Percentiles rank a stretch among this genome's conserved stretches.
phyloP scores from a whole-genome alignment of 495 filamentous ascomycete species.

The Cairneyella variabilis region DNA sequence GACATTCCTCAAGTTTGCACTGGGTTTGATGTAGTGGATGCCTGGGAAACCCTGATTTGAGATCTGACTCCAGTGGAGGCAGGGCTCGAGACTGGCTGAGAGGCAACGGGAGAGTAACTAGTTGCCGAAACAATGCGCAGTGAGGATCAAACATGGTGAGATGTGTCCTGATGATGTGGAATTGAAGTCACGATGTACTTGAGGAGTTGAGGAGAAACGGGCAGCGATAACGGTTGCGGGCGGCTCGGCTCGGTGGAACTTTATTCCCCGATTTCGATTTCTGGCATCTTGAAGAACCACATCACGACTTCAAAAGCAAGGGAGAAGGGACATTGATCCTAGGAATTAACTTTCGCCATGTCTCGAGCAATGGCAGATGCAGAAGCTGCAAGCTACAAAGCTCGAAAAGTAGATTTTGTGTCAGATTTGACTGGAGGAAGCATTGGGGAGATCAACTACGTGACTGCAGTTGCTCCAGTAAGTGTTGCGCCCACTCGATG shows the following conservation, averaged over 20 bases:
- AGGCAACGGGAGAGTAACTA: not conserved
- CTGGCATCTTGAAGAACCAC: constrained; percentile 19
- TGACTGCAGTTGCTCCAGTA: constrained; percentile 83
- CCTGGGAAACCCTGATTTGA: not conserved
- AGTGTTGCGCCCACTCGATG: constrained; percentile 20
- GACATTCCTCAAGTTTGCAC: constrained; percentile 6
- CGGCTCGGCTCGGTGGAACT: no score
- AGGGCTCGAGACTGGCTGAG: not conserved
- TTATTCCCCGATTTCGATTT: constrained; percentile 15
- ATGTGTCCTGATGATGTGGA: not conserved
- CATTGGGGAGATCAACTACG: constrained; percentile 79
- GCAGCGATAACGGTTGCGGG: not conserved
- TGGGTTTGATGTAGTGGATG: not conserved
- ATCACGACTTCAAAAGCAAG: not conserved
- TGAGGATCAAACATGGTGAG: not conserved
- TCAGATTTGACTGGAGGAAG: constrained; percentile 84
- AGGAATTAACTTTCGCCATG: constrained; percentile 11
- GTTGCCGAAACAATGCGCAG: no score
- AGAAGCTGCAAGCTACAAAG: constrained; percentile 64
- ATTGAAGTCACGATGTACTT: not conserved
- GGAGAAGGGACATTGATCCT: constrained; percentile 2
- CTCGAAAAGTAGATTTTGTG: constrained; percentile 90
- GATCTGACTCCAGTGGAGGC: not conserved
- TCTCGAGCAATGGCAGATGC: constrained; percentile 25
- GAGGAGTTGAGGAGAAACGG: not conserved